Evolutionary conservation across 2,329 filamentous ascomycete species (phyloP).

Genomic region (Epichloe baconii): DNA sequence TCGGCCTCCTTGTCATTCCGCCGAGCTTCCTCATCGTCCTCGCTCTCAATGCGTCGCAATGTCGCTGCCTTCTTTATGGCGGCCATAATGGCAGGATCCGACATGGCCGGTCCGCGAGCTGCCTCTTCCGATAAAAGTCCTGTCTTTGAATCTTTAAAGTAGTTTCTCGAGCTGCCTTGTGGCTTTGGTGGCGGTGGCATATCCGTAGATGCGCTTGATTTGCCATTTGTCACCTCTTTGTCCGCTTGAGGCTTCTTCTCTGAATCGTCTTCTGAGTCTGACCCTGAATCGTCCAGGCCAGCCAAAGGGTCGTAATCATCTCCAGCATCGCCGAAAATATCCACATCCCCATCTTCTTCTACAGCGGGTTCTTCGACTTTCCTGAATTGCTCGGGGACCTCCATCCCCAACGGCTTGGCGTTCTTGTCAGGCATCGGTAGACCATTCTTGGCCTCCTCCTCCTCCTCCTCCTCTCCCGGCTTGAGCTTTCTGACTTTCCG

Average conservation of each 20-base stretch:
- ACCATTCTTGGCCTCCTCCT: slow-evolving; percentile 24
- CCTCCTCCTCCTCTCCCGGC: slow-evolving; percentile 20
- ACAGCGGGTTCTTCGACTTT: slow-evolving; percentile 27
- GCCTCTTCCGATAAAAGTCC: slow-evolving; percentile 39
- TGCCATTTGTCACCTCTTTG: slow-evolving; percentile 6
- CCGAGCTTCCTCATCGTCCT: slow-evolving; percentile 21
- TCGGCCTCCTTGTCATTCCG: slow-evolving; percentile 42
- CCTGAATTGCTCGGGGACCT: slow-evolving; percentile 46
- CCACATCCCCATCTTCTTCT: slow-evolving; percentile 40
- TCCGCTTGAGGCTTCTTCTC: slow-evolving; percentile 11
- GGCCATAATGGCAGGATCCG: slow-evolving; percentile 67
- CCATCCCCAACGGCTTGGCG: slow-evolving; percentile 49
- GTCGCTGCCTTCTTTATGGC: slow-evolving; percentile 75
- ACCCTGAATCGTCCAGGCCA: slow-evolving; percentile 34
- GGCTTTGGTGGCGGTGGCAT: slow-evolving; percentile 37
- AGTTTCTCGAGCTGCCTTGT: slow-evolving; percentile 36
- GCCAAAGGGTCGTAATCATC: slow-evolving; percentile 57
- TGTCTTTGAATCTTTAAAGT: slow-evolving; percentile 48
- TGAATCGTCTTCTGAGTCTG: slow-evolving; percentile 31
- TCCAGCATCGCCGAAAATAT: slow-evolving; percentile 54
- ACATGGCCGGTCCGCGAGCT: slow-evolving; percentile 39
- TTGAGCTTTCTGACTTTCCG: slow-evolving; percentile 46
- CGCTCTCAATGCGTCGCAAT: slow-evolving; percentile 35
- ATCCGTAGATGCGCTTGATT: slow-evolving; percentile 8
- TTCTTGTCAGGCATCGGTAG: slow-evolving; percentile 42